phyloP scores from a whole-genome alignment of 306 rosid genomes.

The Fagus sylvatica region DNA sequence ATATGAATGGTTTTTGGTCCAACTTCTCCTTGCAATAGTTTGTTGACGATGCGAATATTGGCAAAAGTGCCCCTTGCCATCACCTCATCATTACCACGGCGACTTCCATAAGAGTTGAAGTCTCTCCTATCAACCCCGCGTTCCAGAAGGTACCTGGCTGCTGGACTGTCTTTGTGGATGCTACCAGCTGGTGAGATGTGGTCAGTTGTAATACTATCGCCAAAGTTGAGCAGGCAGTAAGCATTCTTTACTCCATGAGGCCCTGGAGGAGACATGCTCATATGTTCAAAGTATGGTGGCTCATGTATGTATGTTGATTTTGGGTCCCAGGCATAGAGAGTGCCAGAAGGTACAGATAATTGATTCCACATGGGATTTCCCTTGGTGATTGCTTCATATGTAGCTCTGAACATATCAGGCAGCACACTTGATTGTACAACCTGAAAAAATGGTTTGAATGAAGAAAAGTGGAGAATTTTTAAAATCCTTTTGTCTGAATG shows the following conservation, averaged over 20 bases:
- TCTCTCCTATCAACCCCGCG: constrained; percentile 91
- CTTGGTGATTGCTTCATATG: constrained; percentile 86
- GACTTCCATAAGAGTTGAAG: constrained; percentile 97
- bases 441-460: constrained; percentile 46
- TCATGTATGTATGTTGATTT: constrained; percentile 86
- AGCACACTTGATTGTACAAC: constrained; percentile 91
- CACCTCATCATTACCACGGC: constrained; percentile 92
- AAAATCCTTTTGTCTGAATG: constrained; percentile 13
- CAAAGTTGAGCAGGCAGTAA: constrained; percentile 91
- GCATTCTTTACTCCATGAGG: constrained; percentile 79
- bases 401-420: constrained; percentile 88
- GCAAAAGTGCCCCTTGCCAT: constrained; percentile 98
- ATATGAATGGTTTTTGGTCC: constrained; percentile 90
- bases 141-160: constrained; percentile 85
- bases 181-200: constrained; percentile 99
- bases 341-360: constrained; percentile 81
- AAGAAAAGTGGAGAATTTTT: constrained; percentile 2
- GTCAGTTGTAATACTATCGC: constrained; percentile 96
- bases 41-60: constrained; percentile 88
- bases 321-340: constrained; percentile 87
- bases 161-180: constrained; percentile 93
- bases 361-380: constrained; percentile 95
- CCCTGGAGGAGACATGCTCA: constrained; percentile 98
- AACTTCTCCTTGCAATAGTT: constrained; percentile 87
- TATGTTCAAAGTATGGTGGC: constrained; percentile 82